phyloP scores from a whole-genome alignment of 768 basidiomycete genomes.

The Mycena maculata region DNA sequence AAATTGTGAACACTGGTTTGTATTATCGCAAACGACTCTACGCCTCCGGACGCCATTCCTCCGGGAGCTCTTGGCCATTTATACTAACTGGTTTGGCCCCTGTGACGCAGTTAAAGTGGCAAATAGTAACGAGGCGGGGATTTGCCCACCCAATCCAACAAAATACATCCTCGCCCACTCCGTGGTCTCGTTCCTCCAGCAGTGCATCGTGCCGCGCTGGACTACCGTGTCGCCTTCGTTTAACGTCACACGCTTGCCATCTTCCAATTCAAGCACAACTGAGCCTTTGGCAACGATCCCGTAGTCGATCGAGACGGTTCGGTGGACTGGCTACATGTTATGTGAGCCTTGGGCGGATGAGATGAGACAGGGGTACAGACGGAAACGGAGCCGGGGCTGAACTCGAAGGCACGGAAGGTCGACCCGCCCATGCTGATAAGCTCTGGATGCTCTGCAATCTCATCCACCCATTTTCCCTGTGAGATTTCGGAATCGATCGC shows the following conservation, averaged over 20 bases:
- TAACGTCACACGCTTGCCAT: conserved; percentile 31
- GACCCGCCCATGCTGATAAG: conserved; percentile 28
- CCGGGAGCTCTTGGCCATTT: conserved; percentile 6
- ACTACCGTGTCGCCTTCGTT: conserved; percentile 38
- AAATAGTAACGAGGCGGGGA: background rate
- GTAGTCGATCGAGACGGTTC: conserved; percentile 37
- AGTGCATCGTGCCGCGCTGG: conserved; percentile 41
- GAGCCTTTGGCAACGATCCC: conserved; percentile 35
- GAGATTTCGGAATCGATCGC: conserved; percentile 16
- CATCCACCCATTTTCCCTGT: conserved; percentile 24
- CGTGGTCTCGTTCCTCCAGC: conserved; percentile 39
- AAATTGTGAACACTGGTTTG: too few species aligned
- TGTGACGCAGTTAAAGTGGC: background rate
- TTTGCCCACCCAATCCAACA: conserved; percentile 33
- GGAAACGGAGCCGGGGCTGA: conserved; percentile 28
- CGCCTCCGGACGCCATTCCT: conserved; percentile 4
- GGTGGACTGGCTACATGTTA: conserved; percentile 30
- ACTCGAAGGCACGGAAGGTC: conserved; percentile 32
- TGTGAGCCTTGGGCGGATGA: background rate
- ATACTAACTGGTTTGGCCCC: conserved; percentile 21
- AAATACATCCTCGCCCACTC: conserved; percentile 40
- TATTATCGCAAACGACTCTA: too few species aligned
- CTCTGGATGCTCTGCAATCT: conserved; percentile 20
- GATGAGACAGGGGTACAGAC: background rate
- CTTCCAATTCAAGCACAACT: conserved; percentile 34